Base-by-base conservation (phyloP, 495 filamentous ascomycete genomes). In the Hamigera avellanea region DNA sequence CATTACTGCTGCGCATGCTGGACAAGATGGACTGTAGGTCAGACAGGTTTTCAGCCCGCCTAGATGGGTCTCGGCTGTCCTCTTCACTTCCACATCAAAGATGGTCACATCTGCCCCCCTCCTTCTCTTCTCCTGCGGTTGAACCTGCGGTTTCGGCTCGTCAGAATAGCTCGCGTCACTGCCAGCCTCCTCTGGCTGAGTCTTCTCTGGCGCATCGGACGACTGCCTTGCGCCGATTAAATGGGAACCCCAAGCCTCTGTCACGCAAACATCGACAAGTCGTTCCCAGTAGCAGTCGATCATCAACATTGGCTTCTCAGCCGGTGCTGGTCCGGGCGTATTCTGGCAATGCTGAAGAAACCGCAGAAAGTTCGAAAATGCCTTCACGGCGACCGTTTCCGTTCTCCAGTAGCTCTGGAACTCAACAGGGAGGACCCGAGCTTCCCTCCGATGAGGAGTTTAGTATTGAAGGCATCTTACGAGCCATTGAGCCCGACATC, bases 391-490 rank as follows among this genome's bases (percentile, higher is more conserved):
- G 52, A 21, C 47, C 57, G 12, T 56, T 64, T 39, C 45, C 48
- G 3, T 59, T 61, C 15, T 45, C 39, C 9, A 19, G 39, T 13
- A 30, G 28, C 43, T 33, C 55, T 1, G 30, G 14, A 19, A 13
- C 39, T 14, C 44, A 48, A 26, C 40, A 45, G 18, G 37, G 46
- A 5, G 44, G 43, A 16, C 52, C 57, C 19, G 47, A 59, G 19
- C 53, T 74, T 7, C 71, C 71, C 8, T 49, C 67, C 0, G 57
- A 69, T 18, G 55, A 66, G 15, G 70, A 69, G 30, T 79, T 78
- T 51, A 69, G 71, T 14, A 78, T 80, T 48, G 71, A 70, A 19
- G 59, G 62, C 32, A 76, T 80, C 35, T 63, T 80, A 13, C 59
- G 62, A 13, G 72, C 75, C 26, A 72, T 78, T 36, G 68, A 73